Conservation (phyloP, 371 early-diverging fungal genomes). For the Phascolomyces articulosus region DNA sequence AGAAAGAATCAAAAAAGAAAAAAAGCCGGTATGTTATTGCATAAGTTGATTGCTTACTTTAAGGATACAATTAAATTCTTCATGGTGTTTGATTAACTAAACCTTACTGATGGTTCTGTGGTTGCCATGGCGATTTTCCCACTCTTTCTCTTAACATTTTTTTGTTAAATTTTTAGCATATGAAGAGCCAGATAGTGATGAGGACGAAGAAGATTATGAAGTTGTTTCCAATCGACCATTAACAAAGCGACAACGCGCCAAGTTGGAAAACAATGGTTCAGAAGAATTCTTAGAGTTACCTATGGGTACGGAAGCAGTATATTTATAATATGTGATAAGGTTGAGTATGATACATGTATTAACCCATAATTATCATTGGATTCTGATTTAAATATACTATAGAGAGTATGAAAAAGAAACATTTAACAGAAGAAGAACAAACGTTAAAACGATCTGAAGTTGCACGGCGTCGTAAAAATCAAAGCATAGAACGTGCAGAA, state of each 20-base stretch:
- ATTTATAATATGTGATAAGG: background rate
- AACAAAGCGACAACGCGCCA: slow-evolving; percentile 77
- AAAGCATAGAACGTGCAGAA: slow-evolving; percentile 76
- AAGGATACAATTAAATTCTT: background rate
- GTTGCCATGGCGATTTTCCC: too few relatives aligned
- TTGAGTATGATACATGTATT: background rate
- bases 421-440: slow-evolving; percentile 69
- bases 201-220: slow-evolving; percentile 49
- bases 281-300: slow-evolving; percentile 72
- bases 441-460: slow-evolving; percentile 75
- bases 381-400: background rate
- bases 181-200: slow-evolving; percentile 13
- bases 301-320: slow-evolving; percentile 42
- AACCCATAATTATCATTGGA: background rate
- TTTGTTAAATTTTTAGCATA: background rate
- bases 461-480: slow-evolving; percentile 76
- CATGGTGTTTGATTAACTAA: too few relatives aligned
- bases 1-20: slow-evolving; percentile 9
- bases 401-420: slow-evolving; percentile 52
- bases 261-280: slow-evolving; percentile 55
- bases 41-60: too few relatives aligned
- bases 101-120: too few relatives aligned
- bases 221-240: slow-evolving; percentile 53
- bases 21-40: slow-evolving; percentile 4
- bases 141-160: background rate